Evolutionary conservation across 257 asterid genomes (phyloP).

Genomic region (Salvia rosmarinus): DNA sequence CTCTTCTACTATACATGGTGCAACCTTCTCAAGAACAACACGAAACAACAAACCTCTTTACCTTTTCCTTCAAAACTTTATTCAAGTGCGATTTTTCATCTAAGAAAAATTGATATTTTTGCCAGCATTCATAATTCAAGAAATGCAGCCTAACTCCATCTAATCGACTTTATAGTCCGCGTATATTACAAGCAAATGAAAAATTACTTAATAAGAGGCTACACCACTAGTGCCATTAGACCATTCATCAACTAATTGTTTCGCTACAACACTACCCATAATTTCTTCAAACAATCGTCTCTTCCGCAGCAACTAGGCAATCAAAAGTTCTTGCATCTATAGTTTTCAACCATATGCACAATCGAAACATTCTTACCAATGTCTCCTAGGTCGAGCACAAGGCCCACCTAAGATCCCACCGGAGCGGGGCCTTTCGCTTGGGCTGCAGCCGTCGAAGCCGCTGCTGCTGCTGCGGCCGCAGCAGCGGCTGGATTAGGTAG

Average conservation of each 20-base stretch:
- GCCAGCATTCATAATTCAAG: neutral
- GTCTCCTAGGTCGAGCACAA: neutral
- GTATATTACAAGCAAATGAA: neutral
- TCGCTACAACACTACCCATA: constrained; percentile 12
- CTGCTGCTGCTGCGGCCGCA: constrained; percentile 54
- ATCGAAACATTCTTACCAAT: constrained; percentile 28
- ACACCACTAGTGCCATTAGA: neutral
- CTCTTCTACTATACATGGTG: no score
- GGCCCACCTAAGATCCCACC: constrained; percentile 55
- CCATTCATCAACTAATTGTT: neutral
- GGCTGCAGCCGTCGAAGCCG: constrained; percentile 69
- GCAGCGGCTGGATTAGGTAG: constrained; percentile 63
- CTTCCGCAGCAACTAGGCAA: constrained; percentile 29
- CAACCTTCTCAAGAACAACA: no score
- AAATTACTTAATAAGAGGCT: constrained; percentile 11
- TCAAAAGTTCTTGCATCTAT: constrained; percentile 1
- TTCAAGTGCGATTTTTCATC: no score
- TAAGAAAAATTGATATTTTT: no score
- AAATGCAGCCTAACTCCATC: neutral
- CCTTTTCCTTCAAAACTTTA: no score
- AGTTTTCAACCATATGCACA: constrained; percentile 48
- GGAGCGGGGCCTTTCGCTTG: constrained; percentile 66
- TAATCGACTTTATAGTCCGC: neutral
- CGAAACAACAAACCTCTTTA: no score
- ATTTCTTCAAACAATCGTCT: constrained; percentile 33